phyloP scores from a whole-genome alignment of 805 yeast genomes.

The Pichia manshurica region DNA sequence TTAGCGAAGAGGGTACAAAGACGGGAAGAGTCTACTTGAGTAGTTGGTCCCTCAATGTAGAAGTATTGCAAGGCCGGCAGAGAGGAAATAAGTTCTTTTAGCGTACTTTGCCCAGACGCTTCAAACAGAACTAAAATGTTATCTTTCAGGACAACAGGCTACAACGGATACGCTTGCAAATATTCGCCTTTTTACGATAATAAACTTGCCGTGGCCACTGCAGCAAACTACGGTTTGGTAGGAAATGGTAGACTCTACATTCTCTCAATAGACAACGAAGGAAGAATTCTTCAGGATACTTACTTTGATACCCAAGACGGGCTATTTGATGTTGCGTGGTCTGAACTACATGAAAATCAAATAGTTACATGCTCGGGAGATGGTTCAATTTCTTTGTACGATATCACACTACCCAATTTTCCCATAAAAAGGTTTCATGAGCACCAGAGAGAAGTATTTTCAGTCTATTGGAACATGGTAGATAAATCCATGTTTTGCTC shows the following conservation, averaged over 20 bases:
- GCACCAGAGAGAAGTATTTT: conserved; percentile 46
- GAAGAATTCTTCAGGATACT: conserved; percentile 48
- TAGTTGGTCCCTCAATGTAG: too few relatives aligned
- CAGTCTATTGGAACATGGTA: conserved; percentile 34
- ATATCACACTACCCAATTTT: conserved; percentile 55
- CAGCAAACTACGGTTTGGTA: conserved; percentile 89
- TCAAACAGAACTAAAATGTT: conserved; percentile 38
- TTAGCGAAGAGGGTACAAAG: too few relatives aligned
- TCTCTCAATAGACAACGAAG: conserved; percentile 61
- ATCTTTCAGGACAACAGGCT: conserved; percentile 67
- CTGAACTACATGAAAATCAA: conserved; percentile 86
- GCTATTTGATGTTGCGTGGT: conserved; percentile 82
- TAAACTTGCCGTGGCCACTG: conserved; percentile 81
- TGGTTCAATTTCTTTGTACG: conserved; percentile 80
- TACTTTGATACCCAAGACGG: conserved; percentile 92
- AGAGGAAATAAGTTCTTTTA: too few relatives aligned
- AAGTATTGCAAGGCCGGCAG: too few relatives aligned
- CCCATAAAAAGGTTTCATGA: conserved; percentile 74
- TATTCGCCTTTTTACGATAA: conserved; percentile 92
- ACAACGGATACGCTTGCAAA: conserved; percentile 79
- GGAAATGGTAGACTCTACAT: conserved; percentile 85
- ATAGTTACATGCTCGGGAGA: conserved; percentile 82
- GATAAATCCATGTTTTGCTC: conserved; percentile 58
- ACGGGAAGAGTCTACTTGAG: too few relatives aligned
- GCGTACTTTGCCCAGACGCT: too few relatives aligned